Percentiles rank a stretch among this genome's conserved stretches.
These are phyloP conservation scores for Warburgia ugandensis DNA, from an alignment of 164 flowering plant species.

Conservation along the genomic window DNA sequence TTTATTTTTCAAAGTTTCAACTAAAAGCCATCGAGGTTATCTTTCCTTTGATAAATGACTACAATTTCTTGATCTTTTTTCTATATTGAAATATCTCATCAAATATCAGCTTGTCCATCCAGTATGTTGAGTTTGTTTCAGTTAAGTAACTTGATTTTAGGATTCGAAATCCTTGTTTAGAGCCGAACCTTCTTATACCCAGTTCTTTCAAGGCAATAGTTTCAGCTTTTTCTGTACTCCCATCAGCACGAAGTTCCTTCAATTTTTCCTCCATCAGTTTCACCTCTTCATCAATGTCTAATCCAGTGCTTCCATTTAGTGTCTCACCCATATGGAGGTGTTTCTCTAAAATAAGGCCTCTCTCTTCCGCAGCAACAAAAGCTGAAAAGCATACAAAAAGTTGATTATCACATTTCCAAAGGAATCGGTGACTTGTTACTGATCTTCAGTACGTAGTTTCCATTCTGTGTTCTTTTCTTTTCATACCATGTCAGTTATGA, in stretches of 20 bases:
- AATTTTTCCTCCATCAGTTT: slow-evolving; percentile 28
- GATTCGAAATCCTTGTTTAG: not conserved
- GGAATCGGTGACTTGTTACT: too few relatives aligned
- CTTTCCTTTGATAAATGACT: too few relatives aligned
- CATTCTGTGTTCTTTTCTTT: too few relatives aligned
- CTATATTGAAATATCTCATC: too few relatives aligned
- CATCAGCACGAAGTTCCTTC: slow-evolving; percentile 26
- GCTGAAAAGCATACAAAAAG: slow-evolving; percentile 37
- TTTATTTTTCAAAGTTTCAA: too few relatives aligned
- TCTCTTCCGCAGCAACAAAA: slow-evolving; percentile 51
- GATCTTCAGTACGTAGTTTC: too few relatives aligned
- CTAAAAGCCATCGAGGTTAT: too few relatives aligned
- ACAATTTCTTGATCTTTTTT: too few relatives aligned
- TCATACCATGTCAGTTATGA: too few relatives aligned
- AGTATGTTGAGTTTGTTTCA: not conserved
- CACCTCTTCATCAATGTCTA: slow-evolving; percentile 39
- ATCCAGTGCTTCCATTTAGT: slow-evolving; percentile 30
- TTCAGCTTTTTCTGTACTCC: slow-evolving; percentile 18
- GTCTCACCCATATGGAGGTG: slow-evolving; percentile 44
- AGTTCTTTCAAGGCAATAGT: slow-evolving; percentile 43
- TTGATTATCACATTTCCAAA: too few relatives aligned
- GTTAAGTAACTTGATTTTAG: not conserved
- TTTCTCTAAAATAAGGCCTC: slow-evolving; percentile 45
- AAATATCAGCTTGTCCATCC: slow-evolving; percentile 22
- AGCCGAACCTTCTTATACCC: slow-evolving; percentile 50